Evolutionary conservation across 495 filamentous ascomycete species (phyloP), one percentile per base, ranked within the genome.

Genomic region (Xylaria cubensis): DNA sequence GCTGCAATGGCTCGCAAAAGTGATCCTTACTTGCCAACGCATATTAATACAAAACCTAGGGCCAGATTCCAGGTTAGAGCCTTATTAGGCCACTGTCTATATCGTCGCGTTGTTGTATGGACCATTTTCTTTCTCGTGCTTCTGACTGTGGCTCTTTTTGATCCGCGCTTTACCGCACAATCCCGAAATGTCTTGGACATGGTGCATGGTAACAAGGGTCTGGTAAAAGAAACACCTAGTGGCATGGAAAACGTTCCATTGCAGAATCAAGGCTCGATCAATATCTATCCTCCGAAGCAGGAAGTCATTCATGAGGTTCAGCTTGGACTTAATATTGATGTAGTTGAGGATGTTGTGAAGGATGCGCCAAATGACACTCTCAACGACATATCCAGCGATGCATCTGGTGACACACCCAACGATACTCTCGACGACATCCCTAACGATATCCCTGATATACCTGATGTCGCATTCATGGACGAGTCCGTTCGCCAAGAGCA

Each of bases 31-130:
- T 64, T 79, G 39, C 77, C 77, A 17, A 50, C 41, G 13, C 63
- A 72, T 36, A 61, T 69, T 36, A 71, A 74, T 15, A 73, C 66
- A 5, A 77, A 78, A 41, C 67, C 71, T 12, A 71, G 76, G 29
- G 74, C 59, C 56, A 82, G 71, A 71, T 81, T 67, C 72, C 79
- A 72, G 61, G 64, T 80, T 1, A 77, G 74, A 53, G 70, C 80
- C 10, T 64, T 85, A 10, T 44, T 84, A 36, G 76, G 80, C 13
- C 80, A 84, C 55, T 84, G 81, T 61, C 70, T 84, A 6, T 85
- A 84, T 65, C 79, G 83, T 53, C 76, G 83, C 66, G 78, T 85
- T 3, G 72, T 84, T 32, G 74, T 84, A 78, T 84, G 83, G 84
- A 77, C 67, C 39, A 44, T 79, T 34, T 70, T 77, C 4, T 29